Conservation (phyloP, 257 asterid genomes). For the Nicotiana tabacum region DNA sequence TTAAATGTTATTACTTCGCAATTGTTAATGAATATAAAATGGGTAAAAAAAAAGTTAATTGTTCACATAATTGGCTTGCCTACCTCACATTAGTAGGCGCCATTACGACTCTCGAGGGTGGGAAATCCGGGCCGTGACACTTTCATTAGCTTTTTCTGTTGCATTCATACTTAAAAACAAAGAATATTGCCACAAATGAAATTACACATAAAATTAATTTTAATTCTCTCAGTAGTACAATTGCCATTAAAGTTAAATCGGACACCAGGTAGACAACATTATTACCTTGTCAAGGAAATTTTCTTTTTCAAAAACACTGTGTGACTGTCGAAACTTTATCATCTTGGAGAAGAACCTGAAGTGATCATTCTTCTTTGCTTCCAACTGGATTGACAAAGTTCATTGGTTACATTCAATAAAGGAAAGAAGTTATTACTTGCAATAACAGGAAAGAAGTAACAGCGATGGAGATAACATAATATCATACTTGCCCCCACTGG, state of each 20-base stretch:
- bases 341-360: conserved; percentile 87
- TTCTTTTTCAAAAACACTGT: conserved; percentile 51
- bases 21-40: too few species aligned
- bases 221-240: background rate
- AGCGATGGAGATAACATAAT: background rate
- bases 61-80: too few species aligned
- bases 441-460: background rate
- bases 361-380: conserved; percentile 59
- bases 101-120: too few species aligned
- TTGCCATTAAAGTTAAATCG: background rate
- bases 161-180: background rate
- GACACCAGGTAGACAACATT: background rate
- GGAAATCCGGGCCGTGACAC: background rate
- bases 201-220: background rate
- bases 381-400: conserved; percentile 55
- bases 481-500: conserved; percentile 84
- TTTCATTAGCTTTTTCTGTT: background rate
- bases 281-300: conserved; percentile 75
- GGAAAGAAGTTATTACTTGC: background rate
- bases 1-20: too few species aligned
- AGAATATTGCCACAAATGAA: background rate
- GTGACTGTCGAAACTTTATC: conserved; percentile 64
- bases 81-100: too few species aligned
- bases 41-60: too few species aligned
- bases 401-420: background rate